Evolutionary conservation across 805 yeast species (phyloP).

Genomic region (Trichomonascus vanleenenianus): DNA sequence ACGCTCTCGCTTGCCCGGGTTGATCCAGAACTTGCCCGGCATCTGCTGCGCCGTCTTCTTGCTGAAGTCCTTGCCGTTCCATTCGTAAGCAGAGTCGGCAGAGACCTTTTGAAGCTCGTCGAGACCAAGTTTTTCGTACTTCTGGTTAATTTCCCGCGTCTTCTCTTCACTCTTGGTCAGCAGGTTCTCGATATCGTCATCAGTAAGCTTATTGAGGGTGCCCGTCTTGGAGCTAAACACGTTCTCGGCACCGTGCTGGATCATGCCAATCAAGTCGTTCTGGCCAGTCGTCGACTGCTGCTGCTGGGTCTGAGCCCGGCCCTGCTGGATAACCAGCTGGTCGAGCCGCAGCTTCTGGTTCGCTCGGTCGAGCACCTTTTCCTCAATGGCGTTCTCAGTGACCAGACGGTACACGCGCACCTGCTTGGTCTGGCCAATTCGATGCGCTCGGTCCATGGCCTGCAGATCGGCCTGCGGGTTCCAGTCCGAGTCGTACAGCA

Average conservation of each 20-base stretch:
- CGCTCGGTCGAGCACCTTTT: slow-evolving; percentile 91
- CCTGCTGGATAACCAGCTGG: slow-evolving; percentile 94
- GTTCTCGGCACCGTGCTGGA: slow-evolving; percentile 91
- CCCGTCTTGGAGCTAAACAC: slow-evolving; percentile 55
- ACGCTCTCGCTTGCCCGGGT: slow-evolving; percentile 59
- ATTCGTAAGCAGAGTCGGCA: slow-evolving; percentile 85
- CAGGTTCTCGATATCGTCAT: slow-evolving; percentile 77
- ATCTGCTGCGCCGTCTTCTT: slow-evolving; percentile 22
- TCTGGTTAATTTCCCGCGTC: slow-evolving; percentile 70
- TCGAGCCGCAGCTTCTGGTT: slow-evolving; percentile 89
- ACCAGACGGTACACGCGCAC: slow-evolving; percentile 88
- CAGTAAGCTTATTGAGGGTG: slow-evolving; percentile 27
- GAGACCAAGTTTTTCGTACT: slow-evolving; percentile 77
- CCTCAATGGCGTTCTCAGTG: slow-evolving; percentile 94
- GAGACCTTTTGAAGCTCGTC: slow-evolving; percentile 92
- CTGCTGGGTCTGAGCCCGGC: slow-evolving; percentile 47
- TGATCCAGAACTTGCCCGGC: slow-evolving; percentile 59
- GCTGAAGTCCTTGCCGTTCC: slow-evolving; percentile 90
- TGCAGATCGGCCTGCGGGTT: slow-evolving; percentile 97
- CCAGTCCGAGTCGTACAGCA: slow-evolving; percentile 92
- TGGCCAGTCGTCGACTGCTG: slow-evolving; percentile 39
- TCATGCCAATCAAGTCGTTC: slow-evolving; percentile 79
- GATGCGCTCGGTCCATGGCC: slow-evolving; percentile 97
- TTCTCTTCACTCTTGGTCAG: slow-evolving; percentile 73
- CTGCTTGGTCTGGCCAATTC: slow-evolving; percentile 96